Evolutionary conservation across 352 stramenopile species (phyloP).

Genomic region (Pythium chondricola): DNA sequence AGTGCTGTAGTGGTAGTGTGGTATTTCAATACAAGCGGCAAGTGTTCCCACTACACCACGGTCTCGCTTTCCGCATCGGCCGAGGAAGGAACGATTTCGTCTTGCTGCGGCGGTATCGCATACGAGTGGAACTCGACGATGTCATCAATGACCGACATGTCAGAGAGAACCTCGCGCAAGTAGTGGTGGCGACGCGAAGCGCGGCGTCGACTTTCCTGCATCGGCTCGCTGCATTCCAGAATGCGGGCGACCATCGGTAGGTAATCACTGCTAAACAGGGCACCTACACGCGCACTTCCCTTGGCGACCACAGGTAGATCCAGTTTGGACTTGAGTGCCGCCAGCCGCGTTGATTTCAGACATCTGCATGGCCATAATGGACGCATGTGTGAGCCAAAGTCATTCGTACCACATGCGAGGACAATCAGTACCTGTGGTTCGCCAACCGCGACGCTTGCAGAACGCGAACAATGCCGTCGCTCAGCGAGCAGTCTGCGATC

Average conservation of each 20-base stretch:
- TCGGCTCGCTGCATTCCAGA: constrained; percentile 30
- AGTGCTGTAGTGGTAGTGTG: too few relatives aligned
- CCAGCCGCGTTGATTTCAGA: constrained; percentile 14
- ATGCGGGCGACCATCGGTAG: constrained; percentile 62
- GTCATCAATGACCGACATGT: constrained; percentile 64
- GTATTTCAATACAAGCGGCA: too few relatives aligned
- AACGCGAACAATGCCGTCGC: constrained; percentile 8
- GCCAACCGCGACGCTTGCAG: constrained; percentile 1
- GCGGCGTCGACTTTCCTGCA: constrained; percentile 55
- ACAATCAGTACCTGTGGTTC: constrained; percentile 6
- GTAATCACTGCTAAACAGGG: constrained; percentile 56
- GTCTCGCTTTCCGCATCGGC: too few relatives aligned
- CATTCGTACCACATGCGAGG: too few relatives aligned
- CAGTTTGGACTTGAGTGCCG: constrained; percentile 37
- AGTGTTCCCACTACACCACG: too few relatives aligned
- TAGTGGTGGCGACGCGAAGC: constrained; percentile 71
- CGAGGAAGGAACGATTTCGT: constrained; percentile 52
- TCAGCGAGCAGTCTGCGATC: constrained; percentile 2
- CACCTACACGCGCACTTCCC: constrained; percentile 19
- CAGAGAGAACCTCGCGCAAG: constrained; percentile 60
- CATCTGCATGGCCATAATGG: constrained; percentile 5
- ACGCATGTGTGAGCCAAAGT: too few relatives aligned
- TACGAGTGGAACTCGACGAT: constrained; percentile 12
- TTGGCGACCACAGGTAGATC: constrained; percentile 20
- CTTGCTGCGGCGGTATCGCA: constrained; percentile 10